phyloP scores from a whole-genome alignment of 768 basidiomycete genomes.

The Sarcomyxa edulis region DNA sequence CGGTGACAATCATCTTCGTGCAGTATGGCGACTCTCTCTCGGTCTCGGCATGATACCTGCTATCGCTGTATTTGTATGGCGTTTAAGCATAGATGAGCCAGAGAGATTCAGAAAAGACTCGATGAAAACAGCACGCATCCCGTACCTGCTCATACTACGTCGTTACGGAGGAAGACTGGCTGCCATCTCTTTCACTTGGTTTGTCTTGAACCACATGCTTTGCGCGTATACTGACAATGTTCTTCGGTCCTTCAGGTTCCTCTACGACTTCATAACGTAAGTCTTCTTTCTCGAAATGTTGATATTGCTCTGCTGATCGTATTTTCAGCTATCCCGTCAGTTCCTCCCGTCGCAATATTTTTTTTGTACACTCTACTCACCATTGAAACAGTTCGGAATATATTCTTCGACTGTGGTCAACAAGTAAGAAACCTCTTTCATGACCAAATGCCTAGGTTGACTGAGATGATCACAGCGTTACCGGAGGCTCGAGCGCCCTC shows the following conservation, averaged over 20 bases:
- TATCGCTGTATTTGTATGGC: slow-evolving; percentile 79
- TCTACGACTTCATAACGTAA: slow-evolving; percentile 78
- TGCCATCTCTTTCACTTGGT: slow-evolving; percentile 79
- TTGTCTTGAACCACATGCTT: slow-evolving; percentile 13
- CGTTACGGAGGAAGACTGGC: slow-evolving; percentile 75
- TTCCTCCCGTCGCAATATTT: slow-evolving; percentile 8
- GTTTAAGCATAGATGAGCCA: slow-evolving; percentile 80
- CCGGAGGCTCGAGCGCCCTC: slow-evolving; percentile 46
- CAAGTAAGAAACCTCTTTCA: slow-evolving; percentile 41
- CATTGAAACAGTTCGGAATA: slow-evolving; percentile 71
- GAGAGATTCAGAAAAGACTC: slow-evolving; percentile 67
- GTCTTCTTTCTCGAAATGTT: slow-evolving; percentile 15
- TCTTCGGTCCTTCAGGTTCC: slow-evolving; percentile 59
- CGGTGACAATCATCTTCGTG: slow-evolving; percentile 72
- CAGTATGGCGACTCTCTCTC: slow-evolving; percentile 83
- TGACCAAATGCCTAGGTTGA: not conserved
- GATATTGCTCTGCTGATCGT: not conserved
- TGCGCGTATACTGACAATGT: too few species aligned
- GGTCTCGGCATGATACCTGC: slow-evolving; percentile 84
- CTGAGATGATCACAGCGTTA: slow-evolving; percentile 47
- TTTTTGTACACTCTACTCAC: too few species aligned
- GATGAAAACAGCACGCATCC: slow-evolving; percentile 71
- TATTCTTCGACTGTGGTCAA: slow-evolving; percentile 76
- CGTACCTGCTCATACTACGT: slow-evolving; percentile 70
- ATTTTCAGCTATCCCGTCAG: slow-evolving; percentile 56